Base-by-base conservation (phyloP, 1,284 basidiomycete genomes). In the Sporisorium exsertum region DNA sequence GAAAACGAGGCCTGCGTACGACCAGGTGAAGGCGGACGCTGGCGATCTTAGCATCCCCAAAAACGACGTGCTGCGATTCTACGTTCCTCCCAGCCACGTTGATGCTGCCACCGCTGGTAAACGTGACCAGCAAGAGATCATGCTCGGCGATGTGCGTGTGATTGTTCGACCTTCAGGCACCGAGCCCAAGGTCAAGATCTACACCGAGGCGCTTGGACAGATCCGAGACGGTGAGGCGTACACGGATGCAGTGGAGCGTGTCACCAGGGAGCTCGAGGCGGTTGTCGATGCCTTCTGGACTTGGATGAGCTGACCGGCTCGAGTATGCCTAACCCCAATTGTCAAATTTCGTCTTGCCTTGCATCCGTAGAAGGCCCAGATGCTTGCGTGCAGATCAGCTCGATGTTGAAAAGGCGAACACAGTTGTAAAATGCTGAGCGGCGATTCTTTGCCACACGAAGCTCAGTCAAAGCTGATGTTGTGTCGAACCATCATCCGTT, bases 161-260 rank as follows among this genome's bases (percentile, higher is more conserved):
- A 81, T 81, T 32, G 78, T 82, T 22, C 56, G 81, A 16, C 81
- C 81, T 0, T 80, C 77, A 7, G 81, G 81, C 16, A 82, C 81
- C 5, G 81, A 82, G 57, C 76, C 77, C 22, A 80, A 80, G 58
- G 79, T 80, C 43, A 82, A 82, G 70, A 80, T 82, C 54, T 82
- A 82, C 67, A 73, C 68, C 24, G 81, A 82, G 33, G 65, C 68
- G 12, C 50, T 81, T 18, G 79, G 78, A n/a, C 56, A 69, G 55
- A 71, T 73, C 45, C 53, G 37, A 24, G 68, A 70, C 0, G 71
- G 67, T 9, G 79, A 81, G 37, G 45, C 43, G 37, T 81, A 78
- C 46, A 15, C 46, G 3, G 66, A 59, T 9, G 79, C 75, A 5
- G 67, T 74, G 32, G 42, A 68, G n/a, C 52, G 79, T 5, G 72